phyloP scores from a whole-genome alignment of 75 land plant species.

The Larix kaempferi region DNA sequence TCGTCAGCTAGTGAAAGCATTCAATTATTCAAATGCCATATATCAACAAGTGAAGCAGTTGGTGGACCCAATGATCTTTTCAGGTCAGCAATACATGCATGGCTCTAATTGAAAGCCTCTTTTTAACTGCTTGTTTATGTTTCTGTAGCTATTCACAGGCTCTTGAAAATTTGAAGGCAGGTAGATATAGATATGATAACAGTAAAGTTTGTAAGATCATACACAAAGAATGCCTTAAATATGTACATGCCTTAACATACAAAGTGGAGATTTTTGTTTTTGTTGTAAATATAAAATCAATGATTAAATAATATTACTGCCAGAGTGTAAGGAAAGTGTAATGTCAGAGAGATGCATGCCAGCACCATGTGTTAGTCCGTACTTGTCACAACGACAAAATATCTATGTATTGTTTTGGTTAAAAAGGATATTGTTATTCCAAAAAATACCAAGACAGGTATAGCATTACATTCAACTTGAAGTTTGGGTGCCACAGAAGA shows the following conservation, averaged over 20 bases:
- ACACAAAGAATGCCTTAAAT: no score
- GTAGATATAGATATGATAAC: no score
- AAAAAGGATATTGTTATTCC: no score
- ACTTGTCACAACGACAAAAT: no score
- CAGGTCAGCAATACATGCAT: constrained; percentile 38
- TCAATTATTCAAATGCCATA: constrained; percentile 64
- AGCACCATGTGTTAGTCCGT: no score
- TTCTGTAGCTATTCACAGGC: neutral
- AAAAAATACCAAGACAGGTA: no score
- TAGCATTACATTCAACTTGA: no score
- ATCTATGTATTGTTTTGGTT: no score
- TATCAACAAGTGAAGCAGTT: constrained; percentile 48
- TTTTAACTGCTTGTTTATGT: neutral
- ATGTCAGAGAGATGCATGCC: neutral
- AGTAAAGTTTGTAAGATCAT: no score
- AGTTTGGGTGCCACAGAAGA: no score
- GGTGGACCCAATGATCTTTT: constrained; percentile 48
- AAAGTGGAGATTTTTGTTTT: neutral
- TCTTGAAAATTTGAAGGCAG: no score
- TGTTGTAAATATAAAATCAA: neutral
- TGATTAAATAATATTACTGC: neutral
- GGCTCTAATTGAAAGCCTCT: neutral
- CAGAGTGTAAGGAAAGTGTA: neutral
- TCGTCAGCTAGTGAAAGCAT: constrained; percentile 59
- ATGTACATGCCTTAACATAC: neutral